These are phyloP conservation scores for Fusarium oxysporum DNA, from an alignment of 2,329 filamentous ascomycete species.

Conservation along the genomic window DNA sequence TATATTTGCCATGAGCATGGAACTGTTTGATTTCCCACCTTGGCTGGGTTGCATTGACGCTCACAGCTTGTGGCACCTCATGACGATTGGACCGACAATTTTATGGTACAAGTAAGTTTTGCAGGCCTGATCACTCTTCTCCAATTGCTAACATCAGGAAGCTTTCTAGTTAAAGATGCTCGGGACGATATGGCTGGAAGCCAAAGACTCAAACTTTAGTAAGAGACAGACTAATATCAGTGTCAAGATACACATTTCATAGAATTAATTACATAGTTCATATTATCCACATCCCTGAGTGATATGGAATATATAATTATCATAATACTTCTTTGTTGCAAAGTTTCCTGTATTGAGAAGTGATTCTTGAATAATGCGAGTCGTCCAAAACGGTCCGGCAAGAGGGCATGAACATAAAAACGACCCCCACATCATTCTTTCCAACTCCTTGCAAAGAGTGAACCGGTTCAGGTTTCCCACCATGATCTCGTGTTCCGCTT, in stretches of 20 bases:
- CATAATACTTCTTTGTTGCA: not conserved
- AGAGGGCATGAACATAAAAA: not conserved
- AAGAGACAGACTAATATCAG: not conserved
- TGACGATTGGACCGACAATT: slow-evolving; percentile 87
- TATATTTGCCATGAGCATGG: slow-evolving; percentile 92
- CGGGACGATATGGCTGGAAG: slow-evolving; percentile 80
- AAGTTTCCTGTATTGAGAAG: not conserved
- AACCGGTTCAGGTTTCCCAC: slow-evolving; percentile 8
- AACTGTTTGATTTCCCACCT: slow-evolving; percentile 93
- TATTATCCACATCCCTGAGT: not conserved
- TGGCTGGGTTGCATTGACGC: slow-evolving; percentile 86
- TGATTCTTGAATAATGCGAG: not conserved
- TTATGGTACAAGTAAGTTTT: slow-evolving; percentile 94
- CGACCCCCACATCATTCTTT: slow-evolving; percentile 22
- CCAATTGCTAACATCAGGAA: slow-evolving; percentile 54
- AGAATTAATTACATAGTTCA: not conserved
- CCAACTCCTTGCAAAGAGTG: slow-evolving; percentile 25
- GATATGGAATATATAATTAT: not conserved
- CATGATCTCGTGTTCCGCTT: slow-evolving; percentile 3
- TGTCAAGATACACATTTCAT: not conserved
- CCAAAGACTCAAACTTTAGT: slow-evolving; percentile 74
- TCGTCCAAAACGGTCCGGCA: not conserved
- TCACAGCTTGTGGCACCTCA: slow-evolving; percentile 94
- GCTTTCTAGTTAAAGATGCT: slow-evolving; percentile 88
- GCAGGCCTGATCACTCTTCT: not conserved